A percentile compares a stretch with the other conserved stretches of the same genome.
Conservation (phyloP, 371 early-diverging fungal genomes). For the Mortierella sp. region DNA sequence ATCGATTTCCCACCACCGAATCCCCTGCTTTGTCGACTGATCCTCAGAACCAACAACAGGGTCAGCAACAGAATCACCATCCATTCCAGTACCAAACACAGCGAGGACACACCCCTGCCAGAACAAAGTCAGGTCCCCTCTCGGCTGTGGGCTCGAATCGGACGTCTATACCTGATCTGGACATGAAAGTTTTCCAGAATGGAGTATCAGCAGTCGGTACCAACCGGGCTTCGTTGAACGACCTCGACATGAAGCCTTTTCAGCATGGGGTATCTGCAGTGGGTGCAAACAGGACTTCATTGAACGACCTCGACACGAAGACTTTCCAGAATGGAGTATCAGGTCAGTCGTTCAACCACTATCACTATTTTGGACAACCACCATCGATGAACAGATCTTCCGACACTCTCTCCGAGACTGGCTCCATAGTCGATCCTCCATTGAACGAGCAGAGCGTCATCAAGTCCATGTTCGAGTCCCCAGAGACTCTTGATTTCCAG, state of each 20-base stretch:
- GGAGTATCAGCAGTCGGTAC: conserved; percentile 1
- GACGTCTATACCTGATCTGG: conserved; percentile 14
- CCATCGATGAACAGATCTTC: conserved; percentile 3
- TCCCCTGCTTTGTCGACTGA: background rate
- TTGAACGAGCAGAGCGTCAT: conserved; percentile 50
- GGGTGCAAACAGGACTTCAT: background rate
- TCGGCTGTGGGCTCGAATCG: conserved; percentile 1
- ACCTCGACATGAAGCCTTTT: conserved; percentile 17
- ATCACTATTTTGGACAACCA: conserved; percentile 26
- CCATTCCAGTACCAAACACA: conserved; percentile 1
- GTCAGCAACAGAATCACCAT: conserved; percentile 13
- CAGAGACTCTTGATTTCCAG: conserved; percentile 35
- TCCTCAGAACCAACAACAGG: conserved; percentile 6
- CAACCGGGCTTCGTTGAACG: too few species aligned
- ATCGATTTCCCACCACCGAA: background rate
- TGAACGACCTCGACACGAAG: conserved; percentile 22
- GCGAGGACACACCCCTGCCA: conserved; percentile 4
- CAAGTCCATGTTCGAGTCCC: conserved; percentile 53
- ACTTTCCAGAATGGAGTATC: conserved; percentile 2
- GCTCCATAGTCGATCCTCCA: conserved; percentile 9
- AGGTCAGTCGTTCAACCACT: conserved; percentile 22
- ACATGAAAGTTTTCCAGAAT: conserved; percentile 11
- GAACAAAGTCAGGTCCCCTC: conserved; percentile 15
- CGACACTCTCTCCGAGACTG: background rate
- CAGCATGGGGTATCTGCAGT: conserved; percentile 4